These are phyloP conservation scores for Gossypioides kirkii DNA, from an alignment of 345 rosid species.

Conservation along the genomic window DNA sequence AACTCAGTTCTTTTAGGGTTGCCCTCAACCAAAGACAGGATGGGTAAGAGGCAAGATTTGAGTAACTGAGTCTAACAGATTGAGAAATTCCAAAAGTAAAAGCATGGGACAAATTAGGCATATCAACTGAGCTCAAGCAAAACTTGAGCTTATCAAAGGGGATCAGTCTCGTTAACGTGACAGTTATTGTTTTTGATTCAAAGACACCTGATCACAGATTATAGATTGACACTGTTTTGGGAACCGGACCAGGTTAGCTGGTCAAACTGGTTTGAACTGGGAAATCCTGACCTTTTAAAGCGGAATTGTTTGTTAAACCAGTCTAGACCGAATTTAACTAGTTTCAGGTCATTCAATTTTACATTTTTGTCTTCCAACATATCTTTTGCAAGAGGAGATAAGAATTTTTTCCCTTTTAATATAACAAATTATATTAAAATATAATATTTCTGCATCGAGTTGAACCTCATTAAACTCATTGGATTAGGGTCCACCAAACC, in stretches of 20 bases:
- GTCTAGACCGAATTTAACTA: background rate
- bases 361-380: background rate
- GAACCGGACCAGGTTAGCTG: background rate
- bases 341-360: background rate
- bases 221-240: background rate
- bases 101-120: background rate
- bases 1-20: background rate
- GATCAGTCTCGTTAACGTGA: background rate
- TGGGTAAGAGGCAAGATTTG: background rate
- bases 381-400: background rate
- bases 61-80: background rate
- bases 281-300: background rate
- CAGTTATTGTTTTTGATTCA: background rate
- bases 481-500: background rate
- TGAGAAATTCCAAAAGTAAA: slow-evolving; percentile 4
- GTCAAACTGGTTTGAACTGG: background rate
- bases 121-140: background rate
- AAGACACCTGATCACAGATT: background rate
- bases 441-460: background rate
- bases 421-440: background rate
- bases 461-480: background rate
- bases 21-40: background rate
- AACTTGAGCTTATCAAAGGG: background rate
- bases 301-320: background rate
- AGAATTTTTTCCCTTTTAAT: background rate